Evolutionary conservation across 768 basidiomycete genomes (phyloP).

Genomic region (Russula brevipes): DNA sequence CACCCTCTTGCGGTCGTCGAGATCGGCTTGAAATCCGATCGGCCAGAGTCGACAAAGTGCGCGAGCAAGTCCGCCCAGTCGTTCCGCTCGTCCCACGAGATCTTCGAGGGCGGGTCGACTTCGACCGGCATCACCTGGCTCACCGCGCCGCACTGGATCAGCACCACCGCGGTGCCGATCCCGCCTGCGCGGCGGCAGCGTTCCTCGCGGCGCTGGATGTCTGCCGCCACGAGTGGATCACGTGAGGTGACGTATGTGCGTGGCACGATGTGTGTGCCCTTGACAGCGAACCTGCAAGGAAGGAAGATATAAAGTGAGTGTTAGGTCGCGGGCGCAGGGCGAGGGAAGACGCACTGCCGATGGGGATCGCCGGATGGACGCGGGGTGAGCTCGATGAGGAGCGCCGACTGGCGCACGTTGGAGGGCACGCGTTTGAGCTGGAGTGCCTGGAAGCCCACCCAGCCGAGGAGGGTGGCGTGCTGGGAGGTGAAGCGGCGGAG

Average conservation of each 20-base stretch:
- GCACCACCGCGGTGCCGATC: slow-evolving; percentile 67
- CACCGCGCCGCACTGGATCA: slow-evolving; percentile 70
- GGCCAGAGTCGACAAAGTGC: slow-evolving; percentile 67
- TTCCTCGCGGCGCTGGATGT: slow-evolving; percentile 75
- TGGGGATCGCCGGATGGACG: slow-evolving; percentile 52
- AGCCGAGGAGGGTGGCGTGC: slow-evolving; percentile 62
- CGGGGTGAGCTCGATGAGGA: slow-evolving; percentile 64
- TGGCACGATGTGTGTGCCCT: slow-evolving; percentile 65
- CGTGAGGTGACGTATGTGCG: slow-evolving; percentile 57
- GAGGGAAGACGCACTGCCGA: slow-evolving; percentile 48
- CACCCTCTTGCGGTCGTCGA: slow-evolving; percentile 71
- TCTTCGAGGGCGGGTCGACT: slow-evolving; percentile 71
- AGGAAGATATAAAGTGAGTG: slow-evolving; percentile 8
- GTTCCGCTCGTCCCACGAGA: slow-evolving; percentile 68
- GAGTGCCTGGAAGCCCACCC: slow-evolving; percentile 83
- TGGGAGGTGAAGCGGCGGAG: slow-evolving; percentile 79
- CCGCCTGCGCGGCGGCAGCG: slow-evolving; percentile 72
- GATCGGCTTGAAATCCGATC: slow-evolving; percentile 79
- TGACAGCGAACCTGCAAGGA: slow-evolving; percentile 54
- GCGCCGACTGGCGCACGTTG: slow-evolving; percentile 71
- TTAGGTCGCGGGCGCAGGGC: not conserved
- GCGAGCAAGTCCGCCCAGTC: slow-evolving; percentile 68
- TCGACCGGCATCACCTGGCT: slow-evolving; percentile 86
- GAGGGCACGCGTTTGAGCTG: slow-evolving; percentile 74
- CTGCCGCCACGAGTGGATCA: slow-evolving; percentile 68